Percentiles rank a stretch among this genome's conserved stretches.
These are phyloP conservation scores for Spathaspora sp. DNA, from an alignment of 1,139 yeast genomes.

Conservation along the genomic window DNA sequence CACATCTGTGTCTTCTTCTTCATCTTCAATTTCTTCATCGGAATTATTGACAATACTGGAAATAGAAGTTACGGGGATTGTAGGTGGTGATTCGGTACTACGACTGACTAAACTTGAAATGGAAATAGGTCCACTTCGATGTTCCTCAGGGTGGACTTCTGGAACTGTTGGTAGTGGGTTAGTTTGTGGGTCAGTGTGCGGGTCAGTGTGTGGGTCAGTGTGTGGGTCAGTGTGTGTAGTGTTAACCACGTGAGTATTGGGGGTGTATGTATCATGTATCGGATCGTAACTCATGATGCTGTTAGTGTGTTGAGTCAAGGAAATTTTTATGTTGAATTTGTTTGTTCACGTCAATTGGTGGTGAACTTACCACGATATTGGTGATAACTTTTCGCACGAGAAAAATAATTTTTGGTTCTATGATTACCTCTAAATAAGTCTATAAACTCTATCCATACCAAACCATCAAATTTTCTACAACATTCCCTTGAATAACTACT, in stretches of 20 bases:
- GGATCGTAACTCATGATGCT: conserved; percentile 34
- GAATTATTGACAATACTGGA: conserved; percentile 8
- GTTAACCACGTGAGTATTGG: no score
- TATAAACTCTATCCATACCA: conserved; percentile 18
- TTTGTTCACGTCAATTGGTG: background rate
- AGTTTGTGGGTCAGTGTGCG: background rate
- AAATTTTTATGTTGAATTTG: no score
- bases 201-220: background rate
- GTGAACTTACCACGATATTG: background rate
- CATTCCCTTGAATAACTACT: conserved; percentile 32
- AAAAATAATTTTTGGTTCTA: background rate
- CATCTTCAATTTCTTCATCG: conserved; percentile 10
- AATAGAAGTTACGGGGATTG: conserved; percentile 7
- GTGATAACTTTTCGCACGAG: background rate
- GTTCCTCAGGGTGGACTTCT: conserved; percentile 1
- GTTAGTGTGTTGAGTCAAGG: no score
- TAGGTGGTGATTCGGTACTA: background rate
- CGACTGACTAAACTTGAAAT: conserved; percentile 13
- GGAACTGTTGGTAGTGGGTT: background rate
- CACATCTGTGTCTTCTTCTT: conserved; percentile 14
- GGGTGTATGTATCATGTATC: conserved; percentile 27
- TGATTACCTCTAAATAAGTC: background rate
- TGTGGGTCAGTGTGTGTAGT: background rate
- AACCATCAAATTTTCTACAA: conserved; percentile 36
- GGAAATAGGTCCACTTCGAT: conserved; percentile 12